phyloP scores from a whole-genome alignment of 73 alveolate genomes.

The Breviolum minutum region DNA sequence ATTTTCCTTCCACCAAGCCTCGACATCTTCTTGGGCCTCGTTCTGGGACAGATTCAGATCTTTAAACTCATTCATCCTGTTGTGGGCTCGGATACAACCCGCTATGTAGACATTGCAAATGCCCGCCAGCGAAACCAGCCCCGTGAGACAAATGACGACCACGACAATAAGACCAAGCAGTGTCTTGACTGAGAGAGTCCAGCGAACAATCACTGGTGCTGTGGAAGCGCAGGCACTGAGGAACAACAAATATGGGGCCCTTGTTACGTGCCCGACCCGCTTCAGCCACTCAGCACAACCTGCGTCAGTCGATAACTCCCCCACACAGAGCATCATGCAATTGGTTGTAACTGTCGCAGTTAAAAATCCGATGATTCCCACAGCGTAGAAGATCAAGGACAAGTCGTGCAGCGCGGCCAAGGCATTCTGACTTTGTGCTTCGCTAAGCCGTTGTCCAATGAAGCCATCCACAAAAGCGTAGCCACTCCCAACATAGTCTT shows the following conservation, averaged over 20 bases:
- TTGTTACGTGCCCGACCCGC: too few relatives aligned
- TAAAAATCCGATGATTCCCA: not conserved
- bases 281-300: constrained; percentile 7
- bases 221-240: too few relatives aligned
- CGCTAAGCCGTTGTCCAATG: not conserved
- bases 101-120: not conserved
- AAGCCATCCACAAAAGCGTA: constrained; percentile 11
- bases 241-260: too few relatives aligned
- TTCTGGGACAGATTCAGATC: not conserved
- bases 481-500: constrained; percentile 43
- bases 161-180: not conserved
- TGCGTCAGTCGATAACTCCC: not conserved
- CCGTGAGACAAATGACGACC: not conserved
- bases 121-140: not conserved
- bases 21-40: constrained; percentile 3
- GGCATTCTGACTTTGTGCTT: not conserved
- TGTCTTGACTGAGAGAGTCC: not conserved
- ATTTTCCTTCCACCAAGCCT: not conserved
- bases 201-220: too few relatives aligned
- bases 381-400: not conserved
- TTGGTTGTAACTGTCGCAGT: not conserved
- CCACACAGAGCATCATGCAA: not conserved
- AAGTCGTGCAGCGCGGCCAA: not conserved
- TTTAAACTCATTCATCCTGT: not conserved
- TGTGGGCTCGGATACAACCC: not conserved